phyloP scores from a whole-genome alignment of 2,329 filamentous ascomycete species.

The Colletotrichum sp. region DNA sequence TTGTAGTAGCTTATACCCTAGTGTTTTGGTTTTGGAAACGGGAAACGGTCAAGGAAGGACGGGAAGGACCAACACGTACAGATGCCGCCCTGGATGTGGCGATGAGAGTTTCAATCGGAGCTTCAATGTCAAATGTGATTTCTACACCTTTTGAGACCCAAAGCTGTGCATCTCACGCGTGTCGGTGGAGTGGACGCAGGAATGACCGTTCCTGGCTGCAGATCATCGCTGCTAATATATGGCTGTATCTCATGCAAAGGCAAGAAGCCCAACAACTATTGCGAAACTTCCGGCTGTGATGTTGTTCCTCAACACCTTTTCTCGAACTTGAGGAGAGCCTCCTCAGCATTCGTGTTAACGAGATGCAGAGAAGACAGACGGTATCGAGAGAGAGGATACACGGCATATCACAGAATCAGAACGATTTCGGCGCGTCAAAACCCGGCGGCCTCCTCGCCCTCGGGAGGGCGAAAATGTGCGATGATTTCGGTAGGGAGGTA shows the following conservation, averaged over 20 bases:
- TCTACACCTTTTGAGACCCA: background rate
- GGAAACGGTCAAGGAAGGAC: background rate
- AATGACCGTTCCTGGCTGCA: background rate
- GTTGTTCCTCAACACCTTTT: background rate
- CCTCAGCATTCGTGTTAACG: background rate
- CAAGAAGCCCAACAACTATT: background rate
- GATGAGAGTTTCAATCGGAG: background rate
- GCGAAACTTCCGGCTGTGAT: too few species aligned
- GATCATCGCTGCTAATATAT: background rate
- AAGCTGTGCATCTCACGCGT: background rate
- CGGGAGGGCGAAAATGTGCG: background rate
- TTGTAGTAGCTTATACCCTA: conserved; percentile 15
- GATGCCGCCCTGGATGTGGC: background rate
- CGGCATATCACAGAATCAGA: background rate
- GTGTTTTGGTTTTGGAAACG: conserved; percentile 8
- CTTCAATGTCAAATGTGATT: background rate
- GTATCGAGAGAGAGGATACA: background rate
- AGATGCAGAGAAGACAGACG: background rate
- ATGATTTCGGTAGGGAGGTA: background rate
- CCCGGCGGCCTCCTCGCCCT: conserved; percentile 16
- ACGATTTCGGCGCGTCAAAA: background rate
- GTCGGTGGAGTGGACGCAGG: background rate
- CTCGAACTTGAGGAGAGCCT: background rate
- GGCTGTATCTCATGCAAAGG: background rate
- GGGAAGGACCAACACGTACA: background rate